phyloP scores from a whole-genome alignment of 305 asterid genomes.

The Petunia hybrid region DNA sequence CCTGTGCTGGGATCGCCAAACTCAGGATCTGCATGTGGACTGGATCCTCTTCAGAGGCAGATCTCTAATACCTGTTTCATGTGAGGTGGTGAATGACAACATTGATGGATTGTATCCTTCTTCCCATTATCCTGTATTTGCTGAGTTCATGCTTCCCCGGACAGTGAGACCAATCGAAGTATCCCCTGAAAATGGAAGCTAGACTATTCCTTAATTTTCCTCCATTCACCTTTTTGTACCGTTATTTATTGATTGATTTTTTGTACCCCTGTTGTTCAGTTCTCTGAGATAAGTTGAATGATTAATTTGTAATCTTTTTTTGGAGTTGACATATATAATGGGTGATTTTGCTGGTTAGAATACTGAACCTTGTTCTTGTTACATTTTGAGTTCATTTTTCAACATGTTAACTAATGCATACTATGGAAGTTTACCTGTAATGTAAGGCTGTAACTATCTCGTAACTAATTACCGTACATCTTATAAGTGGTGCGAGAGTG shows the following conservation, averaged over 20 bases:
- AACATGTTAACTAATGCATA: neutral
- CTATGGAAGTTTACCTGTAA: too few species aligned
- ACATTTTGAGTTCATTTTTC: neutral
- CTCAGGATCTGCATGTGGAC: constrained; percentile 93
- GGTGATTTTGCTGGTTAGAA: neutral
- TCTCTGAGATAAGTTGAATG: neutral
- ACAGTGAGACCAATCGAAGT: constrained; percentile 70
- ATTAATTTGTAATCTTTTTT: neutral
- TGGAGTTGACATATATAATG: neutral
- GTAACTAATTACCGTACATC: too few species aligned
- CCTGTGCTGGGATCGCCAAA: constrained; percentile 99
- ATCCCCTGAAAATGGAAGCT: constrained; percentile 57
- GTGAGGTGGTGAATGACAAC: constrained; percentile 88
- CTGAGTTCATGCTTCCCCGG: constrained; percentile 92
- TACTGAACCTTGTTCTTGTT: too few species aligned
- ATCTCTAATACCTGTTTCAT: constrained; percentile 77
- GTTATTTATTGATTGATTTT: constrained; percentile 28
- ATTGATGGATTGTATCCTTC: constrained; percentile 90
- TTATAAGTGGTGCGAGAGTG: too few species aligned
- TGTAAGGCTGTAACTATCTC: too few species aligned
- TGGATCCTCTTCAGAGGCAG: constrained; percentile 97
- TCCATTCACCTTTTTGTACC: constrained; percentile 12
- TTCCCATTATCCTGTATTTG: constrained; percentile 87
- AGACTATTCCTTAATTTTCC: neutral
- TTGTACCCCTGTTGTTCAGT: neutral